phyloP scores from a whole-genome alignment of 2,329 filamentous ascomycete genomes.

The Graphilbum sp. region DNA sequence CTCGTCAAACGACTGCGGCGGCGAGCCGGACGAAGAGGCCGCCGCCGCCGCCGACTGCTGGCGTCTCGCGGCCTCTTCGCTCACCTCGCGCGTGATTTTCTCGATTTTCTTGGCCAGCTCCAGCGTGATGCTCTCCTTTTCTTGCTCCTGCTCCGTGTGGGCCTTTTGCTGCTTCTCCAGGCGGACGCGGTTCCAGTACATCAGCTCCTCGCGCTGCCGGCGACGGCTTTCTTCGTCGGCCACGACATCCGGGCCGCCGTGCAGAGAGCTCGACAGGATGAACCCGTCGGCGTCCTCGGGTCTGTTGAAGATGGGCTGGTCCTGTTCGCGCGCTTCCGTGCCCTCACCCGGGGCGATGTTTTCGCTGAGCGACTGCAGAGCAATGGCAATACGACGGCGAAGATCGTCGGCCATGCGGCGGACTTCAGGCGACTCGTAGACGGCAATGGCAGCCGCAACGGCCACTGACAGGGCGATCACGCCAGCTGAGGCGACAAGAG shows the following conservation, averaged over 20 bases:
- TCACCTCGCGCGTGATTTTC: constrained; percentile 3
- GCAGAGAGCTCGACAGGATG: constrained; percentile 27
- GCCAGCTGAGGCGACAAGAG: constrained; percentile 38
- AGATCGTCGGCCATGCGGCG: constrained; percentile 45
- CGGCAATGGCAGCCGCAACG: constrained; percentile 39
- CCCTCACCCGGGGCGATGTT: constrained; percentile 27
- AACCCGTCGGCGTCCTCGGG: constrained; percentile 52
- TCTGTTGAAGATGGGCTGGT: constrained; percentile 43
- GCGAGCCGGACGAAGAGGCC: constrained; percentile 1
- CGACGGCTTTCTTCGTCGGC: constrained; percentile 45
- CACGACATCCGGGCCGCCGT: constrained; percentile 32
- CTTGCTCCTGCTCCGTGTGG: constrained; percentile 9
- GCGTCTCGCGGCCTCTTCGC: too few relatives aligned
- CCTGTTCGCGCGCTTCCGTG: constrained; percentile 9
- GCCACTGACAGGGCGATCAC: constrained; percentile 40
- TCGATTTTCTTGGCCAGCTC: constrained; percentile 2
- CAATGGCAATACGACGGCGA: constrained; percentile 42
- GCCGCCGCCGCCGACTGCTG: constrained; percentile 7
- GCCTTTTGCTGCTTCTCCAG: constrained; percentile 27
- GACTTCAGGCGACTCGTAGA: constrained; percentile 49
- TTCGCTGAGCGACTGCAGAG: constrained; percentile 42
- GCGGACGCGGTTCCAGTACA: constrained; percentile 47
- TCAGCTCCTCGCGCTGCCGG: constrained; percentile 45
- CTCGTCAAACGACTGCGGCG: constrained; percentile 34
- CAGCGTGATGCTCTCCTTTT: too few relatives aligned